Evolutionary conservation across 257 asterid genomes (phyloP).

Genomic region (Prunella vulgaris): DNA sequence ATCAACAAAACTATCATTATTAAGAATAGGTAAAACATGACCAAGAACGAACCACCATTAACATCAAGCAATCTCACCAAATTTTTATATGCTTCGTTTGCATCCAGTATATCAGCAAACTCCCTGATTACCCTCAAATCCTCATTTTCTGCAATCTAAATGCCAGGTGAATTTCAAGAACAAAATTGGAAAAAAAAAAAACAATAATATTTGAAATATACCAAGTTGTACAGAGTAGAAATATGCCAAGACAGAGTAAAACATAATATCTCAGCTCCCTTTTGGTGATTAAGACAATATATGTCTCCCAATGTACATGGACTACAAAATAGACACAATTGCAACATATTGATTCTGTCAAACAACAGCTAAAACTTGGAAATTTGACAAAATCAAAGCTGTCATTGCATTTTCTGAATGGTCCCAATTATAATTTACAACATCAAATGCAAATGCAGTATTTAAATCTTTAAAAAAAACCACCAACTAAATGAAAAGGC

Average conservation of each 20-base stretch:
- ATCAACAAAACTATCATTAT: not conserved
- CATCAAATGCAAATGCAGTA: constrained; percentile 19
- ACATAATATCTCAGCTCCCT: too few relatives aligned
- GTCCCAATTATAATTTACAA: not conserved
- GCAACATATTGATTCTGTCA: not conserved
- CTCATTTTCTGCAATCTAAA: constrained; percentile 68
- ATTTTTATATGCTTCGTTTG: constrained; percentile 43
- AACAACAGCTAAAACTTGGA: not conserved
- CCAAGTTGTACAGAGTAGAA: too few relatives aligned
- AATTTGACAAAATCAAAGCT: not conserved
- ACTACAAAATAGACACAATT: not conserved
- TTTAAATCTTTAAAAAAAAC: not conserved
- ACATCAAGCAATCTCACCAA: constrained; percentile 38
- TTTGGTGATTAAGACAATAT: not conserved
- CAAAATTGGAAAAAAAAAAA: not conserved
- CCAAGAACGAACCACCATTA: not conserved
- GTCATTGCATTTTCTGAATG: not conserved
- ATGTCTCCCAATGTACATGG: not conserved
- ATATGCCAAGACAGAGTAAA: too few relatives aligned
- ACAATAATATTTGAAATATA: too few relatives aligned
- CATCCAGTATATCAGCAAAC: constrained; percentile 68
- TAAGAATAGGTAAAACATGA: too few relatives aligned
- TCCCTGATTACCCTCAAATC: constrained; percentile 61
- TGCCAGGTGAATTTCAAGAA: constrained; percentile 35
- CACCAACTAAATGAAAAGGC: not conserved